A percentile compares a stretch with the other conserved stretches of the same genome.
Conservation (phyloP, 306 rosid genomes). For the Quercus variabilis region DNA sequence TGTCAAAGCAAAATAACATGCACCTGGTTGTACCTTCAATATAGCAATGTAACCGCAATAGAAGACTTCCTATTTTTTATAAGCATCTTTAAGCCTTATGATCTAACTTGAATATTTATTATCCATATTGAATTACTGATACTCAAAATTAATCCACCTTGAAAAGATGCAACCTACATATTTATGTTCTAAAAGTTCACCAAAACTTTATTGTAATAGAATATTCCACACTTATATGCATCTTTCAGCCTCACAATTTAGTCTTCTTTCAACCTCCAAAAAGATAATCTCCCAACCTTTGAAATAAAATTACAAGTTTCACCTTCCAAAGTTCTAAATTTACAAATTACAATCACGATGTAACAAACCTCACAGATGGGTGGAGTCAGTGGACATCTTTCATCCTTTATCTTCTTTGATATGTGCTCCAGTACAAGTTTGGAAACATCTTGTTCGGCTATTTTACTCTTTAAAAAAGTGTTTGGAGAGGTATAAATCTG, state of each 20-base stretch:
- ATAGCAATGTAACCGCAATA: not conserved
- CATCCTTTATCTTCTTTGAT: conserved; percentile 18
- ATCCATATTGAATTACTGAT: not conserved
- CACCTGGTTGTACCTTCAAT: not conserved
- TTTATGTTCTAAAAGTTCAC: not conserved
- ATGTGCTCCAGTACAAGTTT: conserved; percentile 35
- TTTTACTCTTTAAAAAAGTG: conserved; percentile 26
- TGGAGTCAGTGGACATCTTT: conserved; percentile 11
- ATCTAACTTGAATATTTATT: too few relatives aligned
- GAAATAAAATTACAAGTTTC: not conserved
- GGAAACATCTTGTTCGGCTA: conserved; percentile 56
- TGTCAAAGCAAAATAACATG: not conserved
- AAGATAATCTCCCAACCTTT: too few relatives aligned
- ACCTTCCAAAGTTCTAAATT: not conserved
- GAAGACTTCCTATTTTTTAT: not conserved
- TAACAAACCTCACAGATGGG: conserved; percentile 39
- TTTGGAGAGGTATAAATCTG: conserved; percentile 20
- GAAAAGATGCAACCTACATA: not conserved
- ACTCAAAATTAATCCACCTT: not conserved
- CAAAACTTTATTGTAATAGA: not conserved
- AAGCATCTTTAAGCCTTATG: not conserved
- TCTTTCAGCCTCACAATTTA: too few relatives aligned
- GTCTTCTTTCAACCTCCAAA: too few relatives aligned
- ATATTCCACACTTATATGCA: too few relatives aligned
- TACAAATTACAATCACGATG: not conserved